Evolutionary conservation across 1,284 basidiomycete species (phyloP).

Genomic region (Irpex sp.): DNA sequence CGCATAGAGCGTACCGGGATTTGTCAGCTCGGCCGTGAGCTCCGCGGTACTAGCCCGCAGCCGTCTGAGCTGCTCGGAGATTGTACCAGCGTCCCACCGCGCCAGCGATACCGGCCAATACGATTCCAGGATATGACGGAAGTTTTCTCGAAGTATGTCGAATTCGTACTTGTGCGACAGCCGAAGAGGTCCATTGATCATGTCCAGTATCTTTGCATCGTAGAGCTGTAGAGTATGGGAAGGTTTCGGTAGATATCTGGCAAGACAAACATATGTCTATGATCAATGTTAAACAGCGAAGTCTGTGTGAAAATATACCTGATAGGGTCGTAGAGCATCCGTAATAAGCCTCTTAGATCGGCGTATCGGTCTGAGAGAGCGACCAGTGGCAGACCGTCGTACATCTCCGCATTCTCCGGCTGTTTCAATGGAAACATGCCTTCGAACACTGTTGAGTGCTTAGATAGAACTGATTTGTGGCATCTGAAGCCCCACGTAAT

Average conservation of each 20-base stretch:
- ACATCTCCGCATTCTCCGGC: not conserved
- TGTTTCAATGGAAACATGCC: slow-evolving; percentile 2
- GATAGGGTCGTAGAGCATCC: not conserved
- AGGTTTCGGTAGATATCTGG: not conserved
- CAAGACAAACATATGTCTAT: not conserved
- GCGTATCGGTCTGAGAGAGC: not conserved
- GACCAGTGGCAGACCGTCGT: not conserved
- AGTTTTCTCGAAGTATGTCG: not conserved
- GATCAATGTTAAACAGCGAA: no score
- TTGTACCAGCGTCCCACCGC: not conserved
- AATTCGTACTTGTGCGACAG: not conserved
- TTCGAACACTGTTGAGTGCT: slow-evolving; percentile 3
- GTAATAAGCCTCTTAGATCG: not conserved
- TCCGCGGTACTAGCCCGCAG: no score
- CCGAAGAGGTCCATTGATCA: not conserved
- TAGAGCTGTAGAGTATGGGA: not conserved
- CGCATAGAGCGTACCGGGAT: no score
- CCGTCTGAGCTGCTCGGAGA: not conserved
- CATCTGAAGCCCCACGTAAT: slow-evolving; percentile 7
- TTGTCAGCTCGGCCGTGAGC: no score
- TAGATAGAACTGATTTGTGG: slow-evolving; percentile 8
- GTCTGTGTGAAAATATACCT: not conserved
- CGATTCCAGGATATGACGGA: not conserved
- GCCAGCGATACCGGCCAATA: not conserved
- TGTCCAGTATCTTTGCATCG: not conserved